A percentile compares a stretch with the other conserved stretches of the same genome.
These are phyloP conservation scores for Penicillium frequentans DNA, from an alignment of 2,329 filamentous ascomycete genomes.

Conservation along the genomic window DNA sequence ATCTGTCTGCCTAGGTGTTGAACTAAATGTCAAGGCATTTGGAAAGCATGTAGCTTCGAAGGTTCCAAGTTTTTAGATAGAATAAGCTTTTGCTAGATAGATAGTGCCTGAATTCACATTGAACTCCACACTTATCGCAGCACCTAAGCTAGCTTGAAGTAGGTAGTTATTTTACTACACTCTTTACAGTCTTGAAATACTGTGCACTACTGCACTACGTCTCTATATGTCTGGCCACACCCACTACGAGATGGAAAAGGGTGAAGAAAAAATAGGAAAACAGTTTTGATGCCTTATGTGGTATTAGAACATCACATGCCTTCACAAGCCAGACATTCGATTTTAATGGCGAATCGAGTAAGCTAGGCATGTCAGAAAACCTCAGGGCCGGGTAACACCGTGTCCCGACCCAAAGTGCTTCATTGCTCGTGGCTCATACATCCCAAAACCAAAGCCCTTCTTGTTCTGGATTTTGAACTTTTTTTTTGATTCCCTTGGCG, in stretches of 20 bases:
- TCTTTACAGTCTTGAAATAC: too few species aligned
- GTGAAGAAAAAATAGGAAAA: constrained; percentile 28
- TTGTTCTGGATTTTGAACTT: constrained; percentile 33
- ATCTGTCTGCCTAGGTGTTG: not conserved
- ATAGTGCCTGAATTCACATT: too few species aligned
- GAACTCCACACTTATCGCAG: too few species aligned
- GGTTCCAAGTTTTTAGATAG: not conserved
- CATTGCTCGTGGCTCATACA: constrained; percentile 49
- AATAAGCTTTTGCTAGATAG: not conserved
- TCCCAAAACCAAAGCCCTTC: constrained; percentile 37
- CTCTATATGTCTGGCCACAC: constrained; percentile 1
- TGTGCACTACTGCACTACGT: not conserved
- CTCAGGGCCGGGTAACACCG: constrained; percentile 17
- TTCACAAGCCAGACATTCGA: constrained; percentile 35
- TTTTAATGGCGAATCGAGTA: constrained; percentile 36
- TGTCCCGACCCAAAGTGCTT: constrained; percentile 31
- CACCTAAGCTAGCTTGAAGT: not conserved
- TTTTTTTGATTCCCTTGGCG: constrained; percentile 33
- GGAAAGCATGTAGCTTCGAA: too few species aligned
- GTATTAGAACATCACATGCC: constrained; percentile 43
- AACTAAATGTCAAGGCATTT: not conserved
- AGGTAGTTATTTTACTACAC: too few species aligned
- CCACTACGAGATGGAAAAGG: not conserved
- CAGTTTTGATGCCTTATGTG: constrained; percentile 37
- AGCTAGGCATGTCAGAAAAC: constrained; percentile 40